These are phyloP conservation scores for Acer negundo DNA, from an alignment of 345 rosid genomes.

Conservation along the genomic window DNA sequence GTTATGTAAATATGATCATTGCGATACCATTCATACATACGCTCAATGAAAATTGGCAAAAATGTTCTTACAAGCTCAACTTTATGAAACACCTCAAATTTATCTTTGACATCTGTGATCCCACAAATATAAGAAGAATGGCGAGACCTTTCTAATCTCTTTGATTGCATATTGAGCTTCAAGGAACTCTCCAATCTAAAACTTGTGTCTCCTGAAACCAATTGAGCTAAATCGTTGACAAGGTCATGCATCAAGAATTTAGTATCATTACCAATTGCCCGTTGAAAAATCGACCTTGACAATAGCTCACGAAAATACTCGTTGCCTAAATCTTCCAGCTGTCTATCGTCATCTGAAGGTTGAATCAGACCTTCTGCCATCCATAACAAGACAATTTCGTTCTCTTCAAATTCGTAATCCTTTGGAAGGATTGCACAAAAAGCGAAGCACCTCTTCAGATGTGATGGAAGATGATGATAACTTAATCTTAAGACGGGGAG, in stretches of 20 bases:
- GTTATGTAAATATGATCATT: too few relatives aligned
- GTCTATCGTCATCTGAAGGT: neutral
- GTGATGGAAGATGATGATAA: neutral
- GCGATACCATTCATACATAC: too few relatives aligned
- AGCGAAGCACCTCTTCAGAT: constrained; percentile 20
- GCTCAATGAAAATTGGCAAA: neutral
- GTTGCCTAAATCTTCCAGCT: constrained; percentile 10
- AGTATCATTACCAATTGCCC: neutral
- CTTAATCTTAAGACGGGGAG: neutral
- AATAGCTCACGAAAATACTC: constrained; percentile 3
- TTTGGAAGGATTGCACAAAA: constrained; percentile 22
- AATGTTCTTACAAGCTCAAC: neutral
- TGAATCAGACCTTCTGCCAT: constrained; percentile 28
- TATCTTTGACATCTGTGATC: neutral
- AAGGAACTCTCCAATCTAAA: neutral
- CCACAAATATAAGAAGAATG: neutral
- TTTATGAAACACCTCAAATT: neutral
- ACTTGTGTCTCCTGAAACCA: neutral
- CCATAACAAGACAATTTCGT: constrained; percentile 18
- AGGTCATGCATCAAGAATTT: constrained; percentile 24
- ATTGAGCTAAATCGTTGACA: constrained; percentile 19
- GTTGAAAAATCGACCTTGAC: constrained; percentile 11
- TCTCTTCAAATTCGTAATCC: constrained; percentile 17
- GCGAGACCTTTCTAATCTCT: neutral
- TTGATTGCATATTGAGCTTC: neutral